Percentiles rank a stretch among this genome's conserved stretches.
Conservation (phyloP, 2,329 filamentous ascomycete genomes). For the Xylariaceae sp. region DNA sequence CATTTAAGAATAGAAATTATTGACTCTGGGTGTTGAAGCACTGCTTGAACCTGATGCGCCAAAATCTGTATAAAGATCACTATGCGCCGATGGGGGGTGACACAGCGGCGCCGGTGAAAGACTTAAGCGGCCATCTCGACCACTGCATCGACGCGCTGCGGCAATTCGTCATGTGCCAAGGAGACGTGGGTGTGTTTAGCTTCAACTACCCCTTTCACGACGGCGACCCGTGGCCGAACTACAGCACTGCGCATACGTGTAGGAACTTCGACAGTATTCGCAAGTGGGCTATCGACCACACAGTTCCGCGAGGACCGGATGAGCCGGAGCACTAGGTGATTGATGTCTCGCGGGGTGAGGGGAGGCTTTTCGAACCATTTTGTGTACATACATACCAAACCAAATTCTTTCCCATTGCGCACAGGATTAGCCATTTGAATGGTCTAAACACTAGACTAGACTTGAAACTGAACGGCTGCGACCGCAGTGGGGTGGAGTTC, state of each 20-base stretch:
- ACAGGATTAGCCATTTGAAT: neutral
- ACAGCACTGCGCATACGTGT: conserved; percentile 56
- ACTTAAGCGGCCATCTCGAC: conserved; percentile 51
- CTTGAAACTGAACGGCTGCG: neutral
- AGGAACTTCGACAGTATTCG: conserved; percentile 56
- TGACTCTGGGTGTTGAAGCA: too few relatives aligned
- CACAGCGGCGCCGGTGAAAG: conserved; percentile 46
- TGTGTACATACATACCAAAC: too few relatives aligned
- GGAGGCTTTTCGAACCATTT: neutral
- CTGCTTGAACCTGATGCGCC: conserved; percentile 52
- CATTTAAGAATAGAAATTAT: too few relatives aligned
- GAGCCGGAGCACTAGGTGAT: conserved; percentile 39
- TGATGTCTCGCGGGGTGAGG: conserved; percentile 16
- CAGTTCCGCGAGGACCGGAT: conserved; percentile 41
- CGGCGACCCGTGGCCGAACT: conserved; percentile 56
- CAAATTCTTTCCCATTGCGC: too few relatives aligned
- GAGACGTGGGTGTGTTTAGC: conserved; percentile 57
- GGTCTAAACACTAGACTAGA: neutral
- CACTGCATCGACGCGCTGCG: conserved; percentile 58
- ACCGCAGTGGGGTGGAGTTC: too few relatives aligned
- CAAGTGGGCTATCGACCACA: conserved; percentile 56
- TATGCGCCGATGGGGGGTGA: conserved; percentile 53
- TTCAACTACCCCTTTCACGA: conserved; percentile 53
- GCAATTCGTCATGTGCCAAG: conserved; percentile 57
- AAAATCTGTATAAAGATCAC: conserved; percentile 52